phyloP scores from a whole-genome alignment of 2,329 filamentous ascomycete species.

The Clarireedia hainanense region DNA sequence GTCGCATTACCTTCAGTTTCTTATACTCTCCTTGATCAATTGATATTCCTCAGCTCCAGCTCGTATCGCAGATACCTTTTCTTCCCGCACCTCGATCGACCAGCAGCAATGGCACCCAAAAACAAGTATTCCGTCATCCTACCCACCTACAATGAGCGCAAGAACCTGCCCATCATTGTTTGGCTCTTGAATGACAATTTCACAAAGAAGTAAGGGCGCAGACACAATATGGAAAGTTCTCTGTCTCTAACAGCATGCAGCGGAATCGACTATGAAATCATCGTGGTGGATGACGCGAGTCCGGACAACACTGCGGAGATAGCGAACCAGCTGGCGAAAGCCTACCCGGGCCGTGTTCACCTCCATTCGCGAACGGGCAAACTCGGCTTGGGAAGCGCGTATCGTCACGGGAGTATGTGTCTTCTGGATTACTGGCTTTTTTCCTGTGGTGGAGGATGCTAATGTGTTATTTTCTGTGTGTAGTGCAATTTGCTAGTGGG shows the following conservation, averaged over 20 bases:
- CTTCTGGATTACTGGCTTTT: too few relatives aligned
- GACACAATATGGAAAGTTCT: background rate
- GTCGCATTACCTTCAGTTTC: too few relatives aligned
- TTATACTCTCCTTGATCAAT: too few relatives aligned
- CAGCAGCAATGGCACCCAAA: slow-evolving; percentile 29
- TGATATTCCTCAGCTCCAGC: too few relatives aligned
- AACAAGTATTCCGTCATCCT: slow-evolving; percentile 97
- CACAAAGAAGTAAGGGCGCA: slow-evolving; percentile 62
- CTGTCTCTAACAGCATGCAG: slow-evolving; percentile 37
- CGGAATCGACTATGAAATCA: slow-evolving; percentile 91
- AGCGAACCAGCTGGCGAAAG: slow-evolving; percentile 81
- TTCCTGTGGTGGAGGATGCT: too few relatives aligned
- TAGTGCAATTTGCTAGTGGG: slow-evolving; percentile 73
- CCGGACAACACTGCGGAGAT: slow-evolving; percentile 92
- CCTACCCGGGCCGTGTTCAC: slow-evolving; percentile 71
- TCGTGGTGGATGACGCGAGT: slow-evolving; percentile 97
- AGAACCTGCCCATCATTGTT: slow-evolving; percentile 90
- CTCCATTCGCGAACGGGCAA: slow-evolving; percentile 83
- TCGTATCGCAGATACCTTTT: too few relatives aligned
- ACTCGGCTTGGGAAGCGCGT: slow-evolving; percentile 26
- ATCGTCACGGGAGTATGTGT: slow-evolving; percentile 20
- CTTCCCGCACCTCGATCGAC: too few relatives aligned
- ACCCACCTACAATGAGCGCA: slow-evolving; percentile 97
- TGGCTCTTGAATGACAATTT: slow-evolving; percentile 93
- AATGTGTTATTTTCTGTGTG: too few relatives aligned